Conservation (phyloP, 1,139 yeast species). For the Taphrina flavorubra region DNA sequence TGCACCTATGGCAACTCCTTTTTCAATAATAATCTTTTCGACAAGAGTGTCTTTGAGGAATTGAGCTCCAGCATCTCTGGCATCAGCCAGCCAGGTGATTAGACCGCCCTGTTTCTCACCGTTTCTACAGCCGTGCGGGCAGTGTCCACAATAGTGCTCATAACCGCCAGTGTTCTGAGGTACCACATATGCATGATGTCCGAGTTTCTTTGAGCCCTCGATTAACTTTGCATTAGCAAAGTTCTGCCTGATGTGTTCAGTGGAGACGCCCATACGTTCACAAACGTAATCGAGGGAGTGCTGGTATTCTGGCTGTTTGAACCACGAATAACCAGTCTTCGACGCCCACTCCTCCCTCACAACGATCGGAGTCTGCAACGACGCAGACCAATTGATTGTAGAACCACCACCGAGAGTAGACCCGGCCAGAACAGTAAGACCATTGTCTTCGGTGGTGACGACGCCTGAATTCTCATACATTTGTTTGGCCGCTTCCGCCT, state of each 20-base stretch:
- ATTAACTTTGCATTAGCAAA: conserved; percentile 58
- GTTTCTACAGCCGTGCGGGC: conserved; percentile 62
- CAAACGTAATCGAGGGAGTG: conserved; percentile 59
- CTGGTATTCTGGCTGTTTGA: conserved; percentile 57
- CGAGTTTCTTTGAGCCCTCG: conserved; percentile 59
- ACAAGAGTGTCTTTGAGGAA: conserved; percentile 61
- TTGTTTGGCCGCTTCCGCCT: conserved; percentile 53
- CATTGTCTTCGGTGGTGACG: conserved; percentile 53
- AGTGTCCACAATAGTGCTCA: conserved; percentile 60
- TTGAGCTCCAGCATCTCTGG: conserved; percentile 59
- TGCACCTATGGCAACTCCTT: conserved; percentile 59
- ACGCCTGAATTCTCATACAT: conserved; percentile 58
- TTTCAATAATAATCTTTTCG: conserved; percentile 53
- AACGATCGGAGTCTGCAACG: conserved; percentile 60
- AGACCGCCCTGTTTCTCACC: conserved; percentile 65
- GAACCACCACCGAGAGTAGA: conserved; percentile 67
- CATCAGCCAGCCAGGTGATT: conserved; percentile 62
- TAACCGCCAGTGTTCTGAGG: conserved; percentile 63
- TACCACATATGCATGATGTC: conserved; percentile 53
- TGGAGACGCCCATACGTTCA: conserved; percentile 60
- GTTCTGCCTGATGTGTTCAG: conserved; percentile 58
- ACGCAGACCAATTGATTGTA: conserved; percentile 69
- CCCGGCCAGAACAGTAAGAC: conserved; percentile 59
- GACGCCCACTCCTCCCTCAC: conserved; percentile 63
- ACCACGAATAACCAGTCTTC: conserved; percentile 60